Evolutionary conservation across 345 rosid species (phyloP).

Genomic region (Nasturtium officinale): DNA sequence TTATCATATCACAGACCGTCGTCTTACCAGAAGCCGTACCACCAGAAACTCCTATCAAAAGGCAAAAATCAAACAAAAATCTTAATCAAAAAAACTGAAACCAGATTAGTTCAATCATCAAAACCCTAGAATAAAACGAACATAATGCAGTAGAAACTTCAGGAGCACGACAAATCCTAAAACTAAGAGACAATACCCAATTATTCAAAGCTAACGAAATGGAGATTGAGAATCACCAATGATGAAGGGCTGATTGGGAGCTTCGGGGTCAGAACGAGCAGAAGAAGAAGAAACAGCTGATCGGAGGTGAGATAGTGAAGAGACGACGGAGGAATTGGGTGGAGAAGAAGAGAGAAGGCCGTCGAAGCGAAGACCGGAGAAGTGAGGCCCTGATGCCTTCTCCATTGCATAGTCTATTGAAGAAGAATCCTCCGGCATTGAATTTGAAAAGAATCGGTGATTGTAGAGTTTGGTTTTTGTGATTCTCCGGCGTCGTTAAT

Average conservation of each 20-base stretch:
- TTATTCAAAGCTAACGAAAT: neutral
- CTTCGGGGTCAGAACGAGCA: slow-evolving; percentile 36
- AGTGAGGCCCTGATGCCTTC: slow-evolving; percentile 95
- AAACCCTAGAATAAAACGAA: neutral
- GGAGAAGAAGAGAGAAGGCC: slow-evolving; percentile 64
- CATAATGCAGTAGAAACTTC: neutral
- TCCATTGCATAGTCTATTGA: slow-evolving; percentile 86
- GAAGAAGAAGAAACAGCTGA: slow-evolving; percentile 32
- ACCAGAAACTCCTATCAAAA: slow-evolving; percentile 82
- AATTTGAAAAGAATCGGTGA: slow-evolving; percentile 17
- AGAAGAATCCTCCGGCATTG: slow-evolving; percentile 56
- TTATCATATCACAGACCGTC: slow-evolving; percentile 96
- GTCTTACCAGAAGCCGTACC: slow-evolving; percentile 99
- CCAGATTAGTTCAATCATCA: slow-evolving; percentile 1
- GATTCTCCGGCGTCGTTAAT: neutral
- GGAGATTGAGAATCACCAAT: slow-evolving; percentile 54
- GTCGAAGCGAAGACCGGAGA: slow-evolving; percentile 90
- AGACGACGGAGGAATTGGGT: slow-evolving; percentile 46
- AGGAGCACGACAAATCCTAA: neutral
- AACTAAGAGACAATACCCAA: slow-evolving; percentile 13
- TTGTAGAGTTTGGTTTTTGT: slow-evolving; percentile 43
- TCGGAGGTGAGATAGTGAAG: slow-evolving; percentile 48
- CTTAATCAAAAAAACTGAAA: neutral
- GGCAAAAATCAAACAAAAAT: neutral
- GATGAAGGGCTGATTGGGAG: slow-evolving; percentile 72